A percentile compares a stretch with the other conserved stretches of the same genome.
These are phyloP conservation scores for Rhizomucor miehei DNA, from an alignment of 371 early-diverging fungal species.

Conservation along the genomic window DNA sequence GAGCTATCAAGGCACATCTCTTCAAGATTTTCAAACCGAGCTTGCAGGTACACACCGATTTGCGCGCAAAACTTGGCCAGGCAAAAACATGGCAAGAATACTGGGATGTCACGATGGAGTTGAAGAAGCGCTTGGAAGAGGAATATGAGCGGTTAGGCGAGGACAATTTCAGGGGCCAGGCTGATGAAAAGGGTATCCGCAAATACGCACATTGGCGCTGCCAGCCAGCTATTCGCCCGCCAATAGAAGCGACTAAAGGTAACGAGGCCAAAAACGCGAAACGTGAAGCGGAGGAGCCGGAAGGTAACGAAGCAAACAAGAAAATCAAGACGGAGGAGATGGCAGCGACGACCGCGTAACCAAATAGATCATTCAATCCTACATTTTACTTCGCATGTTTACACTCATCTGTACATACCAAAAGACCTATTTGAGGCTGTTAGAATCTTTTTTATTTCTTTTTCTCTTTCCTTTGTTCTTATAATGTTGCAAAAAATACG, in stretches of 20 bases:
- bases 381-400: neutral
- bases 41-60: slow-evolving; percentile 74
- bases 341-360: slow-evolving; percentile 4
- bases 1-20: slow-evolving; percentile 81
- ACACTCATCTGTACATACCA: no score
- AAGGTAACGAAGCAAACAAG: slow-evolving; percentile 4
- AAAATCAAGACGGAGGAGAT: slow-evolving; percentile 10
- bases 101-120: slow-evolving; percentile 43
- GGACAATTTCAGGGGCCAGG: slow-evolving; percentile 27
- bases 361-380: no score
- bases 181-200: slow-evolving; percentile 63
- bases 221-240: slow-evolving; percentile 72
- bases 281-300: slow-evolving; percentile 4
- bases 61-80: slow-evolving; percentile 70
- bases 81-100: slow-evolving; percentile 65
- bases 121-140: slow-evolving; percentile 59
- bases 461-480: no score
- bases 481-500: neutral
- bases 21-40: slow-evolving; percentile 93
- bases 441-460: no score
- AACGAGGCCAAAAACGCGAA: slow-evolving; percentile 11
- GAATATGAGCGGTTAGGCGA: slow-evolving; percentile 40
- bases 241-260: slow-evolving; percentile 30
- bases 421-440: no score
- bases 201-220: slow-evolving; percentile 71